Percentiles rank a stretch among this genome's conserved stretches.
phyloP scores from a whole-genome alignment of 2,329 filamentous ascomycete species.

The Fusarium dlaminii region DNA sequence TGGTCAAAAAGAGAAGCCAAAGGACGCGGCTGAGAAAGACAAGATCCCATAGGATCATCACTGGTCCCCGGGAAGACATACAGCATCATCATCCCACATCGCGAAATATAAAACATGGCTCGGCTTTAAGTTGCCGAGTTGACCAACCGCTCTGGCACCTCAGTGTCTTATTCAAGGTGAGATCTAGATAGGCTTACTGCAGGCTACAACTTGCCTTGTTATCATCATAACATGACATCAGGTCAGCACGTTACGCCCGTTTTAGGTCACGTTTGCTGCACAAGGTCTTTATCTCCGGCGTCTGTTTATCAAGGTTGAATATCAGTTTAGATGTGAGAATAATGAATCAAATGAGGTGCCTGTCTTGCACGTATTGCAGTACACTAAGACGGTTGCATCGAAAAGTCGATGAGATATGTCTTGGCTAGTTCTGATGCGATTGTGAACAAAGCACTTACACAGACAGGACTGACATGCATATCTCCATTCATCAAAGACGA shows the following conservation, averaged over 20 bases:
- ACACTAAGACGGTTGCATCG: neutral
- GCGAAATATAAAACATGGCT: conserved; percentile 2
- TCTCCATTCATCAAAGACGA: neutral
- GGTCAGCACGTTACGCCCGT: conserved; percentile 31
- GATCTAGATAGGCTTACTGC: neutral
- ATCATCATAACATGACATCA: conserved; percentile 38
- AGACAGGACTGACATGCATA: neutral
- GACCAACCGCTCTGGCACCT: conserved; percentile 13
- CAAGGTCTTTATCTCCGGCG: conserved; percentile 18
- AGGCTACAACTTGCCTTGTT: conserved; percentile 2
- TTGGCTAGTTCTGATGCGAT: conserved; percentile 6
- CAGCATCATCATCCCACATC: conserved; percentile 13
- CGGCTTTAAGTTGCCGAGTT: conserved; percentile 26
- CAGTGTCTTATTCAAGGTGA: neutral
- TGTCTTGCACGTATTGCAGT: neutral
- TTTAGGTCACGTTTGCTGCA: conserved; percentile 28
- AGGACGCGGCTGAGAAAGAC: neutral
- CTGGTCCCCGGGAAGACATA: neutral
- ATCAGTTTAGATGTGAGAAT: neutral
- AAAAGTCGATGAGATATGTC: neutral
- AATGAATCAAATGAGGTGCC: neutral
- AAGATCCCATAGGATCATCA: conserved; percentile 8
- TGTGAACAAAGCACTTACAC: conserved; percentile 8
- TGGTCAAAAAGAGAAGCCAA: conserved; percentile 1
- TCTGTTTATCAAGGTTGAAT: conserved; percentile 5